Evolutionary conservation across 2,329 filamentous ascomycete species (phyloP), one percentile per base, ranked within the genome.

Genomic region (Nigrospora sphaerica): DNA sequence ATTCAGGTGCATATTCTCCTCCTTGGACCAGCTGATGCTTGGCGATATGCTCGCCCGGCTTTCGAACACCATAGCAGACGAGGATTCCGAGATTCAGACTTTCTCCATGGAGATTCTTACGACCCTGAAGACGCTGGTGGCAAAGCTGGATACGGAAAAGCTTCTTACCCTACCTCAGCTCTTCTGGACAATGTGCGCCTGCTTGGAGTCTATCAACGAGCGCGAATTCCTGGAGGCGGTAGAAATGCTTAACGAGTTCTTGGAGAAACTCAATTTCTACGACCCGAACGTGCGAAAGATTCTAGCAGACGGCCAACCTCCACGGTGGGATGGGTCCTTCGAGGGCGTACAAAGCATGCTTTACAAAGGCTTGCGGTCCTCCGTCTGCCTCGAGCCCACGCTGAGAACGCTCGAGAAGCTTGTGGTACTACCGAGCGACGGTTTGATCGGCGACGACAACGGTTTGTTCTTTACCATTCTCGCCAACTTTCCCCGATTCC

Each of bases 21-120:
- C 87, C 1, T 71, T 97, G 18, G 92, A 98, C 60, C 90, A 95
- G 55, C 77, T 83, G 47, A 98, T 97, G 92, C 77, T 98, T 14
- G 90, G 89, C 2, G 93, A 98, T 59, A 98, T 98, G 90, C 80
- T 98, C 18, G 91, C 88, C 12, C 80, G 95, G 40, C 74, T 98
- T 32, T 97, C 92, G 2, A 98, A 97, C 63, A 98, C 93, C 0
- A 93, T 98, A 57, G 91, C 95, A 0, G 92, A 97, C 53, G 90
- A 96, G 55, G 89, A 95, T 58, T 80, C 83, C 0, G 92, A 97
- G 66, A 95, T 96, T 45, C 89, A 96, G 59, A 92, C 90, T 0
- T 98, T 98, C 59, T 95, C 93, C 0, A 92, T 97, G 85, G 95
- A 98, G 62, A 97, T 98, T 47, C 68, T 98, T 45, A 96, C 91